Percentiles rank a stretch among this genome's conserved stretches.
Evolutionary conservation across 805 yeast genomes (phyloP).

Genomic region (Yamadazyma sp.): DNA sequence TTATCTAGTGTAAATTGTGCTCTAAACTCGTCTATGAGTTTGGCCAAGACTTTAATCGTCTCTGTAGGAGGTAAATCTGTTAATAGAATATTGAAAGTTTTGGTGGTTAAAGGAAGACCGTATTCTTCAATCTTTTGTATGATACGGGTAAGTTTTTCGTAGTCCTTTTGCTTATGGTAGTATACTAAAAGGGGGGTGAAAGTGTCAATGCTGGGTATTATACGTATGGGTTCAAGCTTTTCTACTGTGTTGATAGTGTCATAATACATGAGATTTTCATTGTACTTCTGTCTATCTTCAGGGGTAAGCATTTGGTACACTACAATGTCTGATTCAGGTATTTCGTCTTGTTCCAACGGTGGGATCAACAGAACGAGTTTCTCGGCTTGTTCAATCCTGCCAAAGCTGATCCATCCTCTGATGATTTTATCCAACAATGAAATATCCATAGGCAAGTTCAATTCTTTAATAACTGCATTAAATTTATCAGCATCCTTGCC

Average conservation of each 20-base stretch:
- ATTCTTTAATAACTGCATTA: not conserved
- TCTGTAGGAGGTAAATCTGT: conserved; percentile 9
- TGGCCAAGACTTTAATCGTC: conserved; percentile 15
- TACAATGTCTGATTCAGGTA: not conserved
- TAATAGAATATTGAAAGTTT: conserved; percentile 25
- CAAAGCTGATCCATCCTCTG: conserved; percentile 10
- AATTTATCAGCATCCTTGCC: conserved; percentile 1
- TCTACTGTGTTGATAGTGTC: conserved; percentile 8
- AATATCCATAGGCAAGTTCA: conserved; percentile 12
- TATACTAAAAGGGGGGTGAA: conserved; percentile 18
- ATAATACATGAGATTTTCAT: conserved; percentile 9
- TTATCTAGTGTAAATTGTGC: conserved; percentile 15
- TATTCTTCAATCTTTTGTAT: conserved; percentile 16
- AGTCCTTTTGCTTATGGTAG: conserved; percentile 8
- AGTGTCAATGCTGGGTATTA: conserved; percentile 20
- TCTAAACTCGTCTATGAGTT: conserved; percentile 16
- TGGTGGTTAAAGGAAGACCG: conserved; percentile 33
- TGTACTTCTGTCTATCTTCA: conserved; percentile 5
- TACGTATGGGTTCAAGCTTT: conserved; percentile 3
- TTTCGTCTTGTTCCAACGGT: not conserved
- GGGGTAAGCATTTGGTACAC: conserved; percentile 8
- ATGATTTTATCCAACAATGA: conserved; percentile 12
- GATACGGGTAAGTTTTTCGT: conserved; percentile 7
- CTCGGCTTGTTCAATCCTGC: conserved; percentile 2
- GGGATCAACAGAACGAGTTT: not conserved